Base-by-base conservation (phyloP, 208 protist genomes). In the Blastocrithidia nonstop region DNA sequence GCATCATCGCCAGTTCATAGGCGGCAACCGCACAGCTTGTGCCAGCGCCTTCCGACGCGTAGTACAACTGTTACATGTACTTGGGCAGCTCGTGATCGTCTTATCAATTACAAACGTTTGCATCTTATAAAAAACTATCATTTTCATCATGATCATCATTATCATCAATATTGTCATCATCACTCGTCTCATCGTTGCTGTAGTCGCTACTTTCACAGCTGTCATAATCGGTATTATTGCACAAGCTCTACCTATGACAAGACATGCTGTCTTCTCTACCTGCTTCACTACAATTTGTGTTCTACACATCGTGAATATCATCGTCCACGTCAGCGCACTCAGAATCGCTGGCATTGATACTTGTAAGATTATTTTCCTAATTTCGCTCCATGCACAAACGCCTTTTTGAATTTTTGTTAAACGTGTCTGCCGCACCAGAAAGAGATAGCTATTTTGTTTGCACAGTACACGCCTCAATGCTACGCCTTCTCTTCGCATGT, bases 21-120 rank as follows among this genome's bases (percentile, higher is more conserved):
- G 69, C 45, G 42, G 84, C 72, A 13, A 88, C 48, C 11, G 83
- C 78, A 45, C 66, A 77, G 62, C 78, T 88, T 32, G 69, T 65
- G 15, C 78, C 75, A 5, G 59, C 66, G 35, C 78, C 59, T 28
- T 77, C 66, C 20, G 69, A 57, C 19, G 65, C 55, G 45, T 88
- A 76, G 56, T 92, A 92, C 11, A 72, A 44, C 21, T 29, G 41
- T 39, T 73, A 59, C 32, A 88, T 38, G 27, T 64, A 27, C n/a
- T 57, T 45, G 11, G 75, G 70, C 22, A 90, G 48, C 23, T 69
- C 54, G 4, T 53, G 49, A 19, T 70, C 57, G 23, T 71, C 53
- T 11, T 35, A 15, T 4, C 36, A 28, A 54, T 6, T 61, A n/a
- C 29, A 11, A n/a, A n/a, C 29, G 29, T 11, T 35, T 11, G 29